Percentiles rank a stretch among this genome's conserved stretches.
Evolutionary conservation across 495 filamentous ascomycete genomes (phyloP).

Genomic region (Penicillium antarcticum): DNA sequence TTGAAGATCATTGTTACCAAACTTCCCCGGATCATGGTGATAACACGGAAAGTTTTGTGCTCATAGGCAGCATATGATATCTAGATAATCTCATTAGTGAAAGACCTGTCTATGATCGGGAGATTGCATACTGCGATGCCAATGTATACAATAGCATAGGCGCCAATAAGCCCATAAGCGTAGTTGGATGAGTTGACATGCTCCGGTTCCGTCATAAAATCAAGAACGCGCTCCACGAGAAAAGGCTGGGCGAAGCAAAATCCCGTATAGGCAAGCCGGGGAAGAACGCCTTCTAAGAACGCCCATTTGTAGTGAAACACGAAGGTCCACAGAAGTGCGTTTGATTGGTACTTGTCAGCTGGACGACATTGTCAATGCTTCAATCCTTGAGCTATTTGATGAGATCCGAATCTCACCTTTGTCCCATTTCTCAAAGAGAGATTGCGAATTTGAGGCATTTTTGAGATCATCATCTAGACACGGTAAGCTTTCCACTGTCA

Average conservation of each 20-base stretch:
- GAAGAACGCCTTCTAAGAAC: slow-evolving; percentile 40
- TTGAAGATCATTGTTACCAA: slow-evolving; percentile 50
- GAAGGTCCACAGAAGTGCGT: slow-evolving; percentile 36
- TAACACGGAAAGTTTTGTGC: slow-evolving; percentile 45
- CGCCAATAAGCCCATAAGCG: slow-evolving; percentile 57
- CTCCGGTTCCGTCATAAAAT: slow-evolving; percentile 36
- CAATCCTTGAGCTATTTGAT: neutral
- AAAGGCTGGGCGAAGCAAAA: slow-evolving; percentile 62
- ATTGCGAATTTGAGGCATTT: slow-evolving; percentile 26
- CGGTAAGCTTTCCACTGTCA: slow-evolving; percentile 41
- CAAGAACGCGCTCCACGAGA: slow-evolving; percentile 47
- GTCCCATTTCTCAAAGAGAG: slow-evolving; percentile 36
- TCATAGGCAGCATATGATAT: slow-evolving; percentile 44
- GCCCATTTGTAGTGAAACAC: slow-evolving; percentile 33
- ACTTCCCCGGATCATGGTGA: slow-evolving; percentile 52
- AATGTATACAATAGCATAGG: slow-evolving; percentile 53
- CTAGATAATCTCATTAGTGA: neutral
- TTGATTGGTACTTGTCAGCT: slow-evolving; percentile 24
- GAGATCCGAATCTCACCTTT: slow-evolving; percentile 11
- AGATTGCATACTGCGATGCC: slow-evolving; percentile 46
- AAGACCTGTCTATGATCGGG: too few relatives aligned
- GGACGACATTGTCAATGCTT: neutral
- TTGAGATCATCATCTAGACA: slow-evolving; percentile 35
- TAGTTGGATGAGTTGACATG: slow-evolving; percentile 21
- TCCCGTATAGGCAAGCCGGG: slow-evolving; percentile 48